Evolutionary conservation across 352 stramenopile genomes (phyloP), one percentile per base, ranked within the genome.

Genomic region (Pythium sp.): DNA sequence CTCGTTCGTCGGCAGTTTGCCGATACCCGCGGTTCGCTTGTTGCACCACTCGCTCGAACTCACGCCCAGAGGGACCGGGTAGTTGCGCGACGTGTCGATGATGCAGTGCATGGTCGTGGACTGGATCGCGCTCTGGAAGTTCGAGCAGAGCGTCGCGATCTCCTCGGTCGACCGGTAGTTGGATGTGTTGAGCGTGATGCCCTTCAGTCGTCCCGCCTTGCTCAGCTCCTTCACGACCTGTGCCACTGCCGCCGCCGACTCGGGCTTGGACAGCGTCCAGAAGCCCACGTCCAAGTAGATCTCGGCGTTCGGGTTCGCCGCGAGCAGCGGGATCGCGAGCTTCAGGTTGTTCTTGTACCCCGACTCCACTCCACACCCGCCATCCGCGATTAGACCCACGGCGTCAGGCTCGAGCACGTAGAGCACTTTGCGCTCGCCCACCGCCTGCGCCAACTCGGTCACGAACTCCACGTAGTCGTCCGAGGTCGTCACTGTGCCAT

Each of bases 121-220:
- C 15, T 74, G 75, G 58, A 84, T 57, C 2, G 82, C 82, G 30
- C 32, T 68, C 63, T 92, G 80, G 65, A 92, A 93, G 55, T 73
- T 89, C 28, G 49, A 68, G 70, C 83, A 93, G 7, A 90, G 70
- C 20, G 63, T 67, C 8, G 76, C 63, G 22, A 93, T 70, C 26
- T 81, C 72, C 51, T 51, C 64, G 32, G 68, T 89, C 8, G 80
- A 77, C 61, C 83, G 83, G 62, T 91, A 93, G 77, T 93, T 93
- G 67, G 79, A 90, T n/a, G 86, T 91, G 79, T 93, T 92, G 56
- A 93, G 81, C 53, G 77, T 75, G 63, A 93, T 90, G 18, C 82
- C 85, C 65, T 89, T 87, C 47, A 93, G 60, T 3, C 65, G 62
- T 0, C 72, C 74, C 5, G 71, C 68, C 20, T 63, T 30, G 15